These are phyloP conservation scores for Vigna reflexopilosa DNA, from an alignment of 306 rosid genomes.

Conservation along the genomic window DNA sequence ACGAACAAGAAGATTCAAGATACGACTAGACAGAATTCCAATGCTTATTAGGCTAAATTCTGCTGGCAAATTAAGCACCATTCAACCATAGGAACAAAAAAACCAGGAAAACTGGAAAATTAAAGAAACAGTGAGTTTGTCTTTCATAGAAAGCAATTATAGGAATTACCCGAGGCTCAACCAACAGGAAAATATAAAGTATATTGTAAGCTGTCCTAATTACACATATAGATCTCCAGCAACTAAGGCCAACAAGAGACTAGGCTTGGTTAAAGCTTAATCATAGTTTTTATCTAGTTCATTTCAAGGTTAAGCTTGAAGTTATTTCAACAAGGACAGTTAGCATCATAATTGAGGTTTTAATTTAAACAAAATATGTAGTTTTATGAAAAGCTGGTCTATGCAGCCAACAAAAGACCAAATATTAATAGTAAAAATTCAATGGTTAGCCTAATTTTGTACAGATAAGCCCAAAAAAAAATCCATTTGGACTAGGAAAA, in stretches of 20 bases:
- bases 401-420: background rate
- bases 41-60: slow-evolving; percentile 31
- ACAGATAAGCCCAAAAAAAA: background rate
- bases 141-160: background rate
- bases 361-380: background rate
- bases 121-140: slow-evolving; percentile 22
- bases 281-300: slow-evolving; percentile 26
- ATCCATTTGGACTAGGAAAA: slow-evolving; percentile 5
- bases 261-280: background rate
- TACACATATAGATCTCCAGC: slow-evolving; percentile 2
- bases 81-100: slow-evolving; percentile 33
- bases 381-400: slow-evolving; percentile 10
- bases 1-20: slow-evolving; percentile 27
- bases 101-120: slow-evolving; percentile 62
- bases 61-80: background rate
- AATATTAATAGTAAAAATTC: background rate
- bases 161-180: background rate
- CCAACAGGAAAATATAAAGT: background rate
- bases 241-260: slow-evolving; percentile 19
- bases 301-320: background rate
- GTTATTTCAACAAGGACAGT: slow-evolving; percentile 20
- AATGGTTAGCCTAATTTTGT: slow-evolving; percentile 6
- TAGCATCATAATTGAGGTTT: slow-evolving; percentile 3
- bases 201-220: slow-evolving; percentile 7
- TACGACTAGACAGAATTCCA: slow-evolving; percentile 23